Evolutionary conservation across 2,329 filamentous ascomycete genomes (phyloP).

Genomic region (Botryotinia narcissicola): DNA sequence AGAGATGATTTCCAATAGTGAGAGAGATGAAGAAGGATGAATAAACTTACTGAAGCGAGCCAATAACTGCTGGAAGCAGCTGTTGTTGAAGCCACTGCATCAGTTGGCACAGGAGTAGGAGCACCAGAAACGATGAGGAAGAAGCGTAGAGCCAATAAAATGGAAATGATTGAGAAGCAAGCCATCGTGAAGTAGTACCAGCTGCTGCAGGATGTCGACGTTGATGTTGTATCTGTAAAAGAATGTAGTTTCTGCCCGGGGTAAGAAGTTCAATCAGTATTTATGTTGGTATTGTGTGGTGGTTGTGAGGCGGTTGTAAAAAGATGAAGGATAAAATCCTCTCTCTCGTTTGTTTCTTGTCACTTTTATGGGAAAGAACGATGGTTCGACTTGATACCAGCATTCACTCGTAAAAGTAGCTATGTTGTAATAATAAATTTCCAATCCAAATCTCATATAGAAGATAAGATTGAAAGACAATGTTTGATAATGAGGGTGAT

Average conservation of each 20-base stretch:
- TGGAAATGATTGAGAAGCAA: constrained; percentile 33
- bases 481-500: background rate
- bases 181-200: constrained; percentile 39
- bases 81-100: constrained; percentile 26
- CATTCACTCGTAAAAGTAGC: background rate
- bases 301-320: constrained; percentile 1
- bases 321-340: background rate
- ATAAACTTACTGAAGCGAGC: constrained; percentile 28
- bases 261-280: constrained; percentile 23
- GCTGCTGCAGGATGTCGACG: constrained; percentile 31
- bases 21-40: background rate
- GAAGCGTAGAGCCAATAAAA: constrained; percentile 35
- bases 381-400: constrained; percentile 18
- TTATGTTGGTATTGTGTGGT: constrained; percentile 18
- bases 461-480: constrained; percentile 1
- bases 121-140: constrained; percentile 33
- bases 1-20: background rate
- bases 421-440: background rate
- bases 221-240: constrained; percentile 29
- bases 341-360: constrained; percentile 3
- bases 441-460: background rate
- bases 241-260: constrained; percentile 33
- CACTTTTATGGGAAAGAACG: constrained; percentile 1
- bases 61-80: constrained; percentile 29
- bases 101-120: constrained; percentile 25